Percentiles rank a stretch among this genome's conserved stretches.
Conservation (phyloP, 345 rosid genomes). For the Moricandia moricandioides region DNA sequence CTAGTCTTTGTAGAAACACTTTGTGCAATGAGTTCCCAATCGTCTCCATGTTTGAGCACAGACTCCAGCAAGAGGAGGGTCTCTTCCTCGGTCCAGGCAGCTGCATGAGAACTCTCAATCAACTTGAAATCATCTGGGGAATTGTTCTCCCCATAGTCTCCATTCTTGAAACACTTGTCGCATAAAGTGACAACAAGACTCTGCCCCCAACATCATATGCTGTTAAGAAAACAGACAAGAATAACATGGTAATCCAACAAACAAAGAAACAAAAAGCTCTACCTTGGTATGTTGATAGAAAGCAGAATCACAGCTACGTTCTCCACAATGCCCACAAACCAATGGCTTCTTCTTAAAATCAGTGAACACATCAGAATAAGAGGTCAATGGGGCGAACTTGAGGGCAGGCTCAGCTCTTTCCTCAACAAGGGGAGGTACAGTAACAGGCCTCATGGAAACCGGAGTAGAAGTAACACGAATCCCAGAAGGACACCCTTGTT, state of each 20-base stretch:
- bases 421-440: constrained; percentile 37
- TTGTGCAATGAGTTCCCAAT: constrained; percentile 91
- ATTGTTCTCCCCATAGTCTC: constrained; percentile 59
- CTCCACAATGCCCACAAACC: constrained; percentile 56
- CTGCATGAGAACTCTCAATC: constrained; percentile 35
- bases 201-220: constrained; percentile 38
- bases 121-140: constrained; percentile 57
- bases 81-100: constrained; percentile 88
- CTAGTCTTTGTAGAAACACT: constrained; percentile 69
- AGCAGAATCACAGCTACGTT: constrained; percentile 40
- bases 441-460: constrained; percentile 56
- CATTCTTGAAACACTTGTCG: constrained; percentile 57
- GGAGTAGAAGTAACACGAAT: constrained; percentile 76
- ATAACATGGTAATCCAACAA: not conserved
- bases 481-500: constrained; percentile 69
- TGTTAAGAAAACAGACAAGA: not conserved
- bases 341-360: constrained; percentile 40
- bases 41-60: constrained; percentile 69
- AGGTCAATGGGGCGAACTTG: constrained; percentile 63
- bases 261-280: not conserved
- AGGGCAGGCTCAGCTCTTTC: constrained; percentile 34
- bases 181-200: constrained; percentile 48
- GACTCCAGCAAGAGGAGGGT: constrained; percentile 76
- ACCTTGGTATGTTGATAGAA: constrained; percentile 64
- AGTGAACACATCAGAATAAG: constrained; percentile 69